phyloP scores from a whole-genome alignment of 1,139 yeast species.

The Saccharomycopsis phalli region DNA sequence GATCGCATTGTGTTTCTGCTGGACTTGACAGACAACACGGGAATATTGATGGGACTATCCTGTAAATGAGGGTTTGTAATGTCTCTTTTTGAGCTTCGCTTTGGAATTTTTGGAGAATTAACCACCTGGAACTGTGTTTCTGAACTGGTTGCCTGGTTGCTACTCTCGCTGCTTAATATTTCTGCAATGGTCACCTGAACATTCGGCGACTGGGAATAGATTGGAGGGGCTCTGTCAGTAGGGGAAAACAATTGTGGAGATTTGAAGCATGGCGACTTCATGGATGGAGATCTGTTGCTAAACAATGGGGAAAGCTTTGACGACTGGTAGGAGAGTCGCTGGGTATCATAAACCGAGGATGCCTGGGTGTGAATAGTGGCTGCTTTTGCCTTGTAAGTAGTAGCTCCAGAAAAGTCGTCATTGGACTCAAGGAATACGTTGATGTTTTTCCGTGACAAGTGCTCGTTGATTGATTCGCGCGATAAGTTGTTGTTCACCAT shows the following conservation, averaged over 20 bases:
- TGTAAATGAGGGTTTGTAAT: background rate
- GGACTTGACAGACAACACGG: conserved; percentile 11
- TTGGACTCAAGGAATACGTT: conserved; percentile 1
- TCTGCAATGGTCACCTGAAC: background rate
- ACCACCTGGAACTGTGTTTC: conserved; percentile 3
- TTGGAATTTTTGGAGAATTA: conserved; percentile 15
- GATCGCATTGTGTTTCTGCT: conserved; percentile 6
- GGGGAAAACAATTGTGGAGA: no score
- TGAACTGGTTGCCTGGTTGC: background rate
- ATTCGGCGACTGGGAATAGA: background rate
- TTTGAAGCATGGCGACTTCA: conserved; percentile 6
- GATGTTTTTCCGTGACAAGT: conserved; percentile 3
- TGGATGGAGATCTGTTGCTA: conserved; percentile 5
- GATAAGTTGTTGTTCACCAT: conserved; percentile 13
- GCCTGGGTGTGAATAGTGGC: conserved; percentile 1
- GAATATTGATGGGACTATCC: conserved; percentile 13
- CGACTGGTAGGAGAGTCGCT: conserved; percentile 4
- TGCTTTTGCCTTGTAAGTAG: conserved; percentile 3
- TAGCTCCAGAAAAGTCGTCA: background rate
- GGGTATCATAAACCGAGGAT: conserved; percentile 8
- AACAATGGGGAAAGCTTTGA: conserved; percentile 7
- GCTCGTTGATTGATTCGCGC: conserved; percentile 2
- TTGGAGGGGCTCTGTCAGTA: background rate
- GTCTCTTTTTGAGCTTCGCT: conserved; percentile 17
- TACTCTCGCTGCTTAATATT: background rate